A percentile compares a stretch with the other conserved stretches of the same genome.
Evolutionary conservation across 2,329 filamentous ascomycete species (phyloP).

Genomic region (Teratosphaeria pseudoeucalypti): DNA sequence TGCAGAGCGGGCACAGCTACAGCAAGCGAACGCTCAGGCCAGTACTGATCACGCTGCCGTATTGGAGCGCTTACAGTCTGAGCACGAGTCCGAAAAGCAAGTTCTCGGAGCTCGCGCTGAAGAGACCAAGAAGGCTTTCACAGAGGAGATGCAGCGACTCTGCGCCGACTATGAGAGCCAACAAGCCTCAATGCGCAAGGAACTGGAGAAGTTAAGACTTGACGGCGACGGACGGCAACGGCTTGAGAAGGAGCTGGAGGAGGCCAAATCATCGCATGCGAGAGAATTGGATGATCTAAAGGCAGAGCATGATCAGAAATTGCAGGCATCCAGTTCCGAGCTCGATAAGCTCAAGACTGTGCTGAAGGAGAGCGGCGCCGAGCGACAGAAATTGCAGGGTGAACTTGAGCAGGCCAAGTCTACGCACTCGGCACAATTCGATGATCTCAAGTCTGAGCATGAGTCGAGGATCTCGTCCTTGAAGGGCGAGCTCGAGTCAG

Average conservation of each 20-base stretch:
- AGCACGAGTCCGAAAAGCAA: not conserved
- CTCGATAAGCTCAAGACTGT: not conserved
- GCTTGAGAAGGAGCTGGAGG: not conserved
- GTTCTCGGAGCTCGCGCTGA: not conserved
- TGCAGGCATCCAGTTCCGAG: not conserved
- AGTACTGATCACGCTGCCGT: not conserved
- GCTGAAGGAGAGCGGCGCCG: not conserved
- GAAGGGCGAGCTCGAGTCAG: not conserved
- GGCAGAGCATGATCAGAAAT: not conserved
- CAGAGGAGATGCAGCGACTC: not conserved
- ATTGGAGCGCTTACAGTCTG: not conserved
- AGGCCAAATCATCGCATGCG: not conserved
- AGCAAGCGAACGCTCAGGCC: not conserved
- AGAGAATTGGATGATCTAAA: not conserved
- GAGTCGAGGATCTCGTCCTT: not conserved
- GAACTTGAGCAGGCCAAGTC: not conserved
- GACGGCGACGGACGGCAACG: not conserved
- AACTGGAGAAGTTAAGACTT: not conserved
- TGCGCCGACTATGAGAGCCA: not conserved
- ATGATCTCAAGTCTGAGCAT: not conserved
- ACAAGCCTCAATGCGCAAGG: not conserved
- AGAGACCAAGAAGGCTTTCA: not conserved
- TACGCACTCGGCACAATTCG: not conserved
- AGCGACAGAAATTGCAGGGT: not conserved
- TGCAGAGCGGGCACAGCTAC: not conserved